These are phyloP conservation scores for Hymenoscyphus fructigenus DNA, from an alignment of 2,329 filamentous ascomycete genomes.

Conservation along the genomic window DNA sequence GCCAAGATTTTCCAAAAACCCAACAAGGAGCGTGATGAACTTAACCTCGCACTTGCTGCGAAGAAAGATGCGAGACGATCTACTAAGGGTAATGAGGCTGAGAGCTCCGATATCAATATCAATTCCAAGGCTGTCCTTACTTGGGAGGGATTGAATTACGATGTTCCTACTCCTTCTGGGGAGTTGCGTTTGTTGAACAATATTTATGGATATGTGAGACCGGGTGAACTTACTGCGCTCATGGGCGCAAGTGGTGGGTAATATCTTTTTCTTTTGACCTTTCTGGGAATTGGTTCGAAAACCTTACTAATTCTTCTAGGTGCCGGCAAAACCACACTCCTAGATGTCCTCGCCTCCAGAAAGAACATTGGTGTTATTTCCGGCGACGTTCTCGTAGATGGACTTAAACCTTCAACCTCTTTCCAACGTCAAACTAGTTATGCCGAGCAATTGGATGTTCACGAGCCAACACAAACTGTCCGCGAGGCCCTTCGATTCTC, in stretches of 20 bases:
- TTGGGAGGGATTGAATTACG: constrained; percentile 83
- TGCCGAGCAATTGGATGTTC: constrained; percentile 65
- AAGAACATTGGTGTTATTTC: constrained; percentile 64
- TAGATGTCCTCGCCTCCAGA: constrained; percentile 62
- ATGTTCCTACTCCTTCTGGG: constrained; percentile 53
- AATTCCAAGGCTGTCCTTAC: constrained; percentile 70
- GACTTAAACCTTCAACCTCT: constrained; percentile 52
- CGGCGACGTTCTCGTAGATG: constrained; percentile 64
- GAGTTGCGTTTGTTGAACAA: constrained; percentile 53
- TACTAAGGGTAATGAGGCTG: constrained; percentile 44
- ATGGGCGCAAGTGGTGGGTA: constrained; percentile 56
- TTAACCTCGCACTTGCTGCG: constrained; percentile 62
- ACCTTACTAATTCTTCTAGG: no score
- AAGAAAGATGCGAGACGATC: constrained; percentile 58
- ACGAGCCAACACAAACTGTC: constrained; percentile 61
- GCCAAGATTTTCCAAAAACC: constrained; percentile 75
- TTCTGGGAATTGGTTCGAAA: no score
- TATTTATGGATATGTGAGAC: constrained; percentile 61
- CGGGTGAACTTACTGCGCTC: constrained; percentile 60
- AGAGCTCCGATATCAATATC: constrained; percentile 50
- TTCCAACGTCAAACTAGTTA: constrained; percentile 66
- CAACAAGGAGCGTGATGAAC: constrained; percentile 61
- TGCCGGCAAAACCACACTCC: constrained; percentile 65
- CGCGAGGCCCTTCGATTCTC: constrained; percentile 67
- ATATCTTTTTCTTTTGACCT: neutral